Base-by-base conservation (phyloP, 2,329 filamentous ascomycete species). In the Sporothrix pallida region DNA sequence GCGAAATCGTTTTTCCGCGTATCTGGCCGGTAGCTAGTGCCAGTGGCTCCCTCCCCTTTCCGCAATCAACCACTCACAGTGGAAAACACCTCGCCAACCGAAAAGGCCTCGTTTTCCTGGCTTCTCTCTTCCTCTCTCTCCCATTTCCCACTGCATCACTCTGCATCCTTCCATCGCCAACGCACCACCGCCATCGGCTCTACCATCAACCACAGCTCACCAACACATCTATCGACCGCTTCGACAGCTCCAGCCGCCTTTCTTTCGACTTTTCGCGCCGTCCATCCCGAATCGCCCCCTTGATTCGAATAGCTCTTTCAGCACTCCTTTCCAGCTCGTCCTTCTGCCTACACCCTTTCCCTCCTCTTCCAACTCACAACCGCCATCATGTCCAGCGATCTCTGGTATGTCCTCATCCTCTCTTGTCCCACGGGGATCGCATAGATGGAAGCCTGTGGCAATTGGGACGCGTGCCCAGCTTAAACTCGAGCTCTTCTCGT, bases 11-110 rank as follows among this genome's bases (percentile, higher is more conserved):
- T 75, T 48, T 70, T 73, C 72, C 74, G 74, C 12, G 17, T 44
- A 17, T 70, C 73, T 26, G 48, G 42, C 50, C 20, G 7, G 23
- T 26, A 37, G 68, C 56, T 69, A 56, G 26, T 44, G 42, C 46
- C 70, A 62, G 52, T 52, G 62, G 58, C 68, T 71, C 31, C 44
- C 65, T 70, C 31, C 46, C 72, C 62, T 72, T 72, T 63, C 75
- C 76, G 76, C 77, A 79, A 77, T 77, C 78, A 78, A 77, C 75
- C 74, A 75, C 77, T 77, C 78, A 78, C 67, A 65, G 78, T 77
- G 77, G 78, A 79, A 80, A 81, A 80, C 80, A 81, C 79, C 79
- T 80, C 78, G 76, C 76, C 77, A 75, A 76, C 75, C 68, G 65
- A 76, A 76, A 76, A 76, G 75, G 75, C 76, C 76, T 76, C 76